Conservation (phyloP, 495 filamentous ascomycete species). For the Penicillium coffeae region DNA sequence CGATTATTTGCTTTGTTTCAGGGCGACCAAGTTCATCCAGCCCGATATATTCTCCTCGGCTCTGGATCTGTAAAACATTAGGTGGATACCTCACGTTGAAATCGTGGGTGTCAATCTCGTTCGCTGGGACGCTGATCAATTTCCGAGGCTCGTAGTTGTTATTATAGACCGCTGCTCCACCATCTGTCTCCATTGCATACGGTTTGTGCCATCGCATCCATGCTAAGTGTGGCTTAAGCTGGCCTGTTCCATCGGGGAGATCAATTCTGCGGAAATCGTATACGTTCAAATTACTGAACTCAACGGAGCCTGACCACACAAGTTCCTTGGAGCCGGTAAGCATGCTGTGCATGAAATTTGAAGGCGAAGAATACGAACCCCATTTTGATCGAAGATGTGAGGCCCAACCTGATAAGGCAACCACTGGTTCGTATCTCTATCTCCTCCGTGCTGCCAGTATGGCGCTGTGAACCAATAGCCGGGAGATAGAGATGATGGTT, state of each 20-base stretch:
- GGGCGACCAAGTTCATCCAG: slow-evolving; percentile 3
- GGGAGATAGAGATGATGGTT: background rate
- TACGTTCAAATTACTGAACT: slow-evolving; percentile 1
- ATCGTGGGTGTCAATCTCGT: slow-evolving; percentile 8
- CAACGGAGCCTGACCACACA: slow-evolving; percentile 5
- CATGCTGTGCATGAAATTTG: background rate
- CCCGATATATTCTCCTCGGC: background rate
- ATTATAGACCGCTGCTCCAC: background rate
- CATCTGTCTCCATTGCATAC: background rate
- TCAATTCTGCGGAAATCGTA: slow-evolving; percentile 7
- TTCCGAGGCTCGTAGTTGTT: slow-evolving; percentile 1
- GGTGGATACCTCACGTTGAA: slow-evolving; percentile 7
- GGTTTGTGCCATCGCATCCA: slow-evolving; percentile 8
- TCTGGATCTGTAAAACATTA: background rate
- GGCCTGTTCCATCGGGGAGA: background rate
- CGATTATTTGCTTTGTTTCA: background rate
- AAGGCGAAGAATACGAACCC: background rate
- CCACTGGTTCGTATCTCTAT: slow-evolving; percentile 5
- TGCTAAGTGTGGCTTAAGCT: background rate
- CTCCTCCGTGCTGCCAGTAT: slow-evolving; percentile 3
- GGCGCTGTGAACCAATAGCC: slow-evolving; percentile 10
- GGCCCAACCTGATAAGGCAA: slow-evolving; percentile 8
- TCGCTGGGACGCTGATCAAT: background rate
- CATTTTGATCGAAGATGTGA: slow-evolving; percentile 10
- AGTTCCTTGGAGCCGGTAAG: background rate